Evolutionary conservation across 768 basidiomycete genomes (phyloP), one percentile per base, ranked within the genome.

Genomic region (Favolaschia claudopus): DNA sequence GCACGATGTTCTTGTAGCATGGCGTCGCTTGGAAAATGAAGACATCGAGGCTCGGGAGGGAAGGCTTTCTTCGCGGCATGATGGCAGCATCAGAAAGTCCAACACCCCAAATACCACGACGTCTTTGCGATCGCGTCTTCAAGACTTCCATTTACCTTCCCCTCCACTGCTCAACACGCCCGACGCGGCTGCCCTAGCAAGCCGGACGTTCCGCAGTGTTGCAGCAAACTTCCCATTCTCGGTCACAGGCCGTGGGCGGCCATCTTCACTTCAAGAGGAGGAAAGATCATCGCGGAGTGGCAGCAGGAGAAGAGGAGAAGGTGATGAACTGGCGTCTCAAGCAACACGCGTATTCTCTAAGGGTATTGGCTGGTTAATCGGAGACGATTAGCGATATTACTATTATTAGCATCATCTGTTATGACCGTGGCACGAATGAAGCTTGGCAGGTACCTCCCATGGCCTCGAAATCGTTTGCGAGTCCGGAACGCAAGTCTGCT

Each of bases 311-410:
- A 74, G 76, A 57, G 75, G 74, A 58, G 83, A 83, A 48, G 77
- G 77, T 34, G 86, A 83, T 17, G 89, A 90, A 50, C 87, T 91
- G 37, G 85, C 88, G 19, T 72, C 83, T n/a, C 88, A 89, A 66
- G 93, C 93, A 2, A 85, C 87, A 45, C 82, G 89, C 29, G 93
- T 87, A 4, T 73, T 99, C 37, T 91, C 93, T 33, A 89, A 90
- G 68, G 96, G 96, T 8, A 93, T 99, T 49, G 96, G 96, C 27
- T 99, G 96, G 96, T 79, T 99, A 27, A 88, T 99, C 55, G 96
- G 96, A 37, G 91, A 88, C 13, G 95, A 95, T 59, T 89, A 87
- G 44, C 71, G 76, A 64, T 63, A 64, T 61, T 70, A 69, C 70
- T 17, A 33, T 17, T 32, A 31, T 19, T 20, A 32, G 28, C 14